phyloP scores from a whole-genome alignment of 2,329 filamentous ascomycete species.

The Aspergillus cejpii region DNA sequence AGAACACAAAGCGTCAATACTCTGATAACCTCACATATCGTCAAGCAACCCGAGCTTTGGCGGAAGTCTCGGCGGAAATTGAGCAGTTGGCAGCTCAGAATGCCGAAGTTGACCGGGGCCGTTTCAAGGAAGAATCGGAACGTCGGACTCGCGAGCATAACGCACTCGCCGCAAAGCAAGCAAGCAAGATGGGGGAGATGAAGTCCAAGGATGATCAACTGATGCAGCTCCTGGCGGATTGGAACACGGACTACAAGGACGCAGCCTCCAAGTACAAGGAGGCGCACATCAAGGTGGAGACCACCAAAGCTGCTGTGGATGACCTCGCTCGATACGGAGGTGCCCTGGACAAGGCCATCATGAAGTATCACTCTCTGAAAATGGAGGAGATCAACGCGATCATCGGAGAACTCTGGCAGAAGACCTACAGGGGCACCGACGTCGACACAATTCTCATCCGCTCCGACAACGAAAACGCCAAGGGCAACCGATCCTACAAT shows the following conservation, averaged over 20 bases:
- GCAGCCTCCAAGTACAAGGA: conserved; percentile 75
- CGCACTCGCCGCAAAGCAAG: conserved; percentile 63
- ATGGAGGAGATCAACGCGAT: conserved; percentile 98
- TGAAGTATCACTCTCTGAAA: conserved; percentile 92
- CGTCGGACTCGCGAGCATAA: conserved; percentile 62
- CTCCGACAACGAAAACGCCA: conserved; percentile 73
- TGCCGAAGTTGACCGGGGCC: conserved; percentile 72
- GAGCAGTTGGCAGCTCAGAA: conserved; percentile 67
- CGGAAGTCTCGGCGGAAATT: conserved; percentile 63
- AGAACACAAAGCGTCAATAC: conserved; percentile 79
- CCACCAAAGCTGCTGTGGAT: conserved; percentile 86
- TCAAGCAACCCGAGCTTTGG: conserved; percentile 62
- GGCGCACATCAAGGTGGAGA: conserved; percentile 80
- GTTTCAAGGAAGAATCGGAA: conserved; percentile 63
- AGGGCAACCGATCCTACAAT: conserved; percentile 80
- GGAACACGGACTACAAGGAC: conserved; percentile 78
- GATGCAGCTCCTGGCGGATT: conserved; percentile 65
- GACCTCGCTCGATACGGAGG: conserved; percentile 75
- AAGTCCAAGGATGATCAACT: conserved; percentile 80
- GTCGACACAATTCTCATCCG: conserved; percentile 95
- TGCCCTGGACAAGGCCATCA: conserved; percentile 90
- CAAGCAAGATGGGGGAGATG: conserved; percentile 68
- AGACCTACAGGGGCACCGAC: conserved; percentile 93
- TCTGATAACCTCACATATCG: conserved; percentile 82
- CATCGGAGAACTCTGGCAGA: conserved; percentile 92